Conservation (phyloP, 2,329 filamentous ascomycete genomes). For the Penicillium sclerotiorum region DNA sequence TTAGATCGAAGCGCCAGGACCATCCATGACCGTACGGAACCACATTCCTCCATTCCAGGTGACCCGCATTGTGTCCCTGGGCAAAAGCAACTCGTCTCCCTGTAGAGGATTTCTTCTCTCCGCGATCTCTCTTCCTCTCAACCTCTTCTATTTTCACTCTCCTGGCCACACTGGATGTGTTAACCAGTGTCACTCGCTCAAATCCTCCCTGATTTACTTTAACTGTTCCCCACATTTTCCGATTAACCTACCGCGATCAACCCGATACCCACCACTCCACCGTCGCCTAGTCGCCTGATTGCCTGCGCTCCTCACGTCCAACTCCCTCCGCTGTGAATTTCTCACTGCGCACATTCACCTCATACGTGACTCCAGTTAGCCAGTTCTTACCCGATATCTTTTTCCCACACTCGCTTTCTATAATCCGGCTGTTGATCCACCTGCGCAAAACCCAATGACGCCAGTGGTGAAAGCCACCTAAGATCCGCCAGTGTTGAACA, state of each 20-base stretch:
- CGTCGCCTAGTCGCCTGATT: neutral
- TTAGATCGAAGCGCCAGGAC: neutral
- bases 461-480: neutral
- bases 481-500: neutral
- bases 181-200: constrained; percentile 36
- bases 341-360: neutral
- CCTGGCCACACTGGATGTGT: constrained; percentile 34
- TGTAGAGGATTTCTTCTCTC: constrained; percentile 1
- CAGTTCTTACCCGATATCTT: constrained; percentile 18
- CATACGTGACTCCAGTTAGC: constrained; percentile 5
- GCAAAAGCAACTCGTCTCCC: neutral
- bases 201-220: constrained; percentile 11
- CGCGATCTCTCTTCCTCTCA: constrained; percentile 8
- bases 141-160: constrained; percentile 19
- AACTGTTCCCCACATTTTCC: constrained; percentile 12
- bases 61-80: constrained; percentile 7
- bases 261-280: constrained; percentile 7
- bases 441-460: neutral
- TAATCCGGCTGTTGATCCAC: neutral
- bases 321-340: too few relatives aligned
- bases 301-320: too few relatives aligned
- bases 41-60: constrained; percentile 10
- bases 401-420: neutral
- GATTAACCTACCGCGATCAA: constrained; percentile 17
- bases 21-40: neutral